Percentiles rank a stretch among this genome's conserved stretches.
Evolutionary conservation across 192 early-diverging fungal species (phyloP).

Genomic region (Thoreauomyces humboldtii): DNA sequence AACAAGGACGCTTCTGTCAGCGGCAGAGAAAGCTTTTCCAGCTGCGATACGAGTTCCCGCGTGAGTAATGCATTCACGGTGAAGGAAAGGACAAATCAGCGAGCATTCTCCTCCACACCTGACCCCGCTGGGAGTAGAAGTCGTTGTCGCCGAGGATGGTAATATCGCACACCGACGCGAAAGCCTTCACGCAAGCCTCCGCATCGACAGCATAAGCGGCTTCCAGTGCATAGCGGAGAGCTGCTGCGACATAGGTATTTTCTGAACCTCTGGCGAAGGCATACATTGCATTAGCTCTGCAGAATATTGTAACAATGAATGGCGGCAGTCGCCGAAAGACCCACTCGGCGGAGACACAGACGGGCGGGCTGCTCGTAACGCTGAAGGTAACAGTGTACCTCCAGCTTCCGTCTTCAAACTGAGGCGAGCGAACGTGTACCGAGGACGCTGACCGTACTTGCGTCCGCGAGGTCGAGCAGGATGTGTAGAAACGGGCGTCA

Average conservation of each 20-base stretch:
- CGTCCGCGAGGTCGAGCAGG: no score
- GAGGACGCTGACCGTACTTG: no score
- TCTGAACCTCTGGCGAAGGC: no score
- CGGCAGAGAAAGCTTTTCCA: constrained; percentile 46
- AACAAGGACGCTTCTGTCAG: constrained; percentile 56
- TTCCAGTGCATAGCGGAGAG: no score
- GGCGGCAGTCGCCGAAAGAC: no score
- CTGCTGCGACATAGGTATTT: no score
- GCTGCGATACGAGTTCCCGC: constrained; percentile 37
- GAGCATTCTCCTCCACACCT: constrained; percentile 55
- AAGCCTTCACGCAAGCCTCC: neutral
- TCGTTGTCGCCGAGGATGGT: constrained; percentile 90
- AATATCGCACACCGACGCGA: neutral
- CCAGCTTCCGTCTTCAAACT: constrained; percentile 85
- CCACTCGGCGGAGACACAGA: no score
- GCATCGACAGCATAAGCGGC: neutral
- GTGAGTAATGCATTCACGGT: no score
- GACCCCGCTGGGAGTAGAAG: constrained; percentile 95
- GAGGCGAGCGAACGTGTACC: no score
- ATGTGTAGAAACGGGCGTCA: constrained; percentile 76
- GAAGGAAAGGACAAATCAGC: neutral
- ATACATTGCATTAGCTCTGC: no score
- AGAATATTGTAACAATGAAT: no score
- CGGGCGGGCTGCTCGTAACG: no score
- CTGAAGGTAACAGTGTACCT: constrained; percentile 42